These are phyloP conservation scores for Boletus rex-veris DNA, from an alignment of 768 basidiomycete genomes.

Conservation along the genomic window DNA sequence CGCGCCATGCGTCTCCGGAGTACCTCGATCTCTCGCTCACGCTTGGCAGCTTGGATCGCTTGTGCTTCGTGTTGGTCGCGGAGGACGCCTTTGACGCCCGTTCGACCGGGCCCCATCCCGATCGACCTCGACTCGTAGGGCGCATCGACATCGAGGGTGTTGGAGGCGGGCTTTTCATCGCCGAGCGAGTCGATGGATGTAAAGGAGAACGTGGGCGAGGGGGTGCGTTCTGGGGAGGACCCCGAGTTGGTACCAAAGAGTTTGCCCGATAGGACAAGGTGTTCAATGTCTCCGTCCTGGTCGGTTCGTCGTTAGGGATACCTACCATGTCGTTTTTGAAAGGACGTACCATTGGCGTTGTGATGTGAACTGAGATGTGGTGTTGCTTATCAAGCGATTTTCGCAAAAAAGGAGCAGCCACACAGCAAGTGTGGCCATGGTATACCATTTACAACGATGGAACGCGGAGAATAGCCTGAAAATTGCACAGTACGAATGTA, in stretches of 20 bases:
- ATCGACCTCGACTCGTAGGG: conserved; percentile 63
- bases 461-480: neutral
- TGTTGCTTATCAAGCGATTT: conserved; percentile 17
- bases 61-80: conserved; percentile 74
- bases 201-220: conserved; percentile 43
- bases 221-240: conserved; percentile 63
- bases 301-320: conserved; percentile 1
- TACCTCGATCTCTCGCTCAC: conserved; percentile 49
- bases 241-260: conserved; percentile 57
- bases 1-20: conserved; percentile 60
- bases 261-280: conserved; percentile 72
- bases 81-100: conserved; percentile 87
- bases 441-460: neutral
- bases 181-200: conserved; percentile 28
- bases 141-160: conserved; percentile 29
- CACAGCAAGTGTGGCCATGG: too few relatives aligned
- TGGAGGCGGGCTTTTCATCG: conserved; percentile 41
- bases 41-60: conserved; percentile 49
- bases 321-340: too few relatives aligned
- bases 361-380: neutral
- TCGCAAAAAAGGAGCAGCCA: too few relatives aligned
- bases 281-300: conserved; percentile 55
- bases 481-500: neutral
- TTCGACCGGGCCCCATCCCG: conserved; percentile 82
- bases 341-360: conserved; percentile 18